Evolutionary conservation across 768 basidiomycete species (phyloP), one percentile per base, ranked within the genome.

Genomic region (Suillus subluteus): DNA sequence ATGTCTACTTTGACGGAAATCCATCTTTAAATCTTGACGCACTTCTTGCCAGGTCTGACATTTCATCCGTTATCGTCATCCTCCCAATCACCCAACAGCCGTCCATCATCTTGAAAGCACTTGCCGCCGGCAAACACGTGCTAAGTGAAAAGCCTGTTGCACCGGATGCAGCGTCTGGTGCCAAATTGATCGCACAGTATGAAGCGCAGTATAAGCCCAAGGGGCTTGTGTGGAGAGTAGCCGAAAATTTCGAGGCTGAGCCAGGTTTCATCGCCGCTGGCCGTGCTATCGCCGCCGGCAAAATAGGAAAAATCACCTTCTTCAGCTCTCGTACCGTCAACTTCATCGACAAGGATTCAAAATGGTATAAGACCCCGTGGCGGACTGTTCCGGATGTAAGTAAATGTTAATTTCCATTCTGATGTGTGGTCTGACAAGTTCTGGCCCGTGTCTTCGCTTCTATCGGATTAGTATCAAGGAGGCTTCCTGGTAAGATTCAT

Each of bases 131-230:
- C 35, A 97, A 96, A 79, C 92, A 96, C 73, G 93, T 96, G 59
- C 74, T 96, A 67, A 91, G 90, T 76, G 95, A 97, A 82, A 96
- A 96, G 73, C 95, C 95, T 7, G 84, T 95, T 16, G 92, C 88
- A 4, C 82, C 88, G 50, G 89, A 91, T 71, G 87, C 95, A 55
- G 82, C 82, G 37, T 78, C 80, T 3, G 94, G 91, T 0, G 77
- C 87, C 56, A 80, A 81, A 67, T 81, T 95, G 59, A 89, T 96
- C 74, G 80, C 84, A 43, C 82, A 80, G 46, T 96, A 93, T 76
- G 85, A 91, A 69, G 75, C 77, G 63, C 79, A 81, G 61, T 94
- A 87, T 79, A 87, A 87, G 75, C 81, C 83, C 12, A 88, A 88
- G 72, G 89, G 88, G 8, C 73, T 94, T 52, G 78, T 93, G 56